These are phyloP conservation scores for Priceomyces medius DNA, from an alignment of 805 yeast species.

Conservation along the genomic window DNA sequence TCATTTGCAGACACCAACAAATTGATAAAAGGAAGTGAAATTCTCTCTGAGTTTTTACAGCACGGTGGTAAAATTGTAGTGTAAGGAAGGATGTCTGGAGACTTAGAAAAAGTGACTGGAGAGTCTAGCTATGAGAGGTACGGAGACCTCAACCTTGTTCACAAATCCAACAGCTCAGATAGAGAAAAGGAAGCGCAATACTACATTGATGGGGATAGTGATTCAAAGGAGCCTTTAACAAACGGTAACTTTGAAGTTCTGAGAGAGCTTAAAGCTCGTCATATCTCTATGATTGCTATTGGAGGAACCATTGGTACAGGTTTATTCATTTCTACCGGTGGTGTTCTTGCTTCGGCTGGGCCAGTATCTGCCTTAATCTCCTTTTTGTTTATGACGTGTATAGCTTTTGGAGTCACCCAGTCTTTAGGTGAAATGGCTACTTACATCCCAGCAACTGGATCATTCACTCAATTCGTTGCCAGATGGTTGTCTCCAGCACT, in stretches of 20 bases:
- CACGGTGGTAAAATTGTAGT: not conserved
- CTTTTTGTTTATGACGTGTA: slow-evolving; percentile 61
- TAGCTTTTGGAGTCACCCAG: slow-evolving; percentile 67
- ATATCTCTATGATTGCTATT: slow-evolving; percentile 71
- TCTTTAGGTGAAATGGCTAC: slow-evolving; percentile 82
- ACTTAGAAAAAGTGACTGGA: slow-evolving; percentile 5
- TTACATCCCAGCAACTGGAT: slow-evolving; percentile 65
- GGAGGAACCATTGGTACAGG: slow-evolving; percentile 85
- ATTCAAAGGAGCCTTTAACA: not conserved
- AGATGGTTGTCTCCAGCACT: slow-evolving; percentile 68
- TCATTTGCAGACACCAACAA: not conserved
- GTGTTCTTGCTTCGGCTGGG: slow-evolving; percentile 58
- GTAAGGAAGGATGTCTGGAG: slow-evolving; percentile 4
- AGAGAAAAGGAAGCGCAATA: not conserved
- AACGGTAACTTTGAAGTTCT: slow-evolving; percentile 39
- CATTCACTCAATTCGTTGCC: slow-evolving; percentile 68
- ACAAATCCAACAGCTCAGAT: not conserved
- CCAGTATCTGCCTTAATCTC: slow-evolving; percentile 68
- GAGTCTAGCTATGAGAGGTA: slow-evolving; percentile 2
- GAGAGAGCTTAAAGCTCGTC: slow-evolving; percentile 63
- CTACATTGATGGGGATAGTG: not conserved
- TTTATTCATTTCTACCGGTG: slow-evolving; percentile 62
- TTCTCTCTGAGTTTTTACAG: not conserved
- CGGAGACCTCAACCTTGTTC: not conserved
- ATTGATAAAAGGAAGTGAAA: not conserved